Evolutionary conservation across 176 grass and related monocot genomes (phyloP).

Genomic region (Triticum monococcum): DNA sequence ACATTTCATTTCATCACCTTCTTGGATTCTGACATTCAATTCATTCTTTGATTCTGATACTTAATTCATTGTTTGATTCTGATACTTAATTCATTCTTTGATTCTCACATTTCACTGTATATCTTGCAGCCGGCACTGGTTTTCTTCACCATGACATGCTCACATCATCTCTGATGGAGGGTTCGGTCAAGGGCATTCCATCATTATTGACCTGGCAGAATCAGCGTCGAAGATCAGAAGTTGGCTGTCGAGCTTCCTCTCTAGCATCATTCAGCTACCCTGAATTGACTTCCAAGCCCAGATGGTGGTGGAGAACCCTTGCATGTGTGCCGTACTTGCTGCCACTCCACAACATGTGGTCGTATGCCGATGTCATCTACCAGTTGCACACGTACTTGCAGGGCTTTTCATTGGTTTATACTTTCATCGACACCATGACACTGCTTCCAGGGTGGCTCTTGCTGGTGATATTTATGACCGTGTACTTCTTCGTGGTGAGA

Average conservation of each 20-base stretch:
- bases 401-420: constrained; percentile 62
- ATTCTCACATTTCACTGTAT: constrained; percentile 7
- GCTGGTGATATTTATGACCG: constrained; percentile 64
- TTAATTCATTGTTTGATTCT: neutral
- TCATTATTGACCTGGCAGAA: constrained; percentile 12
- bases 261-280: constrained; percentile 64
- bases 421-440: constrained; percentile 82
- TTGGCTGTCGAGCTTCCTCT: constrained; percentile 50
- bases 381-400: constrained; percentile 74
- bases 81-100: neutral
- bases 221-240: constrained; percentile 15
- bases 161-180: constrained; percentile 7
- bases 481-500: constrained; percentile 77
- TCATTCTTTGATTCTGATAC: neutral
- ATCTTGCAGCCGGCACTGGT: constrained; percentile 13
- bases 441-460: constrained; percentile 76
- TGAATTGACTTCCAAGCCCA: constrained; percentile 83
- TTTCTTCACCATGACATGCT: constrained; percentile 15
- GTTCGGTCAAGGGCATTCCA: constrained; percentile 30
- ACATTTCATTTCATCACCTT: neutral
- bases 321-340: constrained; percentile 90
- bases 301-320: constrained; percentile 87
- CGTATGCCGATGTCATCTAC: constrained; percentile 73
- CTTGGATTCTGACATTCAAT: neutral
- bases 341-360: constrained; percentile 90